Evolutionary conservation across 2,329 filamentous ascomycete genomes (phyloP).

Genomic region (Xylariaceae sp.): DNA sequence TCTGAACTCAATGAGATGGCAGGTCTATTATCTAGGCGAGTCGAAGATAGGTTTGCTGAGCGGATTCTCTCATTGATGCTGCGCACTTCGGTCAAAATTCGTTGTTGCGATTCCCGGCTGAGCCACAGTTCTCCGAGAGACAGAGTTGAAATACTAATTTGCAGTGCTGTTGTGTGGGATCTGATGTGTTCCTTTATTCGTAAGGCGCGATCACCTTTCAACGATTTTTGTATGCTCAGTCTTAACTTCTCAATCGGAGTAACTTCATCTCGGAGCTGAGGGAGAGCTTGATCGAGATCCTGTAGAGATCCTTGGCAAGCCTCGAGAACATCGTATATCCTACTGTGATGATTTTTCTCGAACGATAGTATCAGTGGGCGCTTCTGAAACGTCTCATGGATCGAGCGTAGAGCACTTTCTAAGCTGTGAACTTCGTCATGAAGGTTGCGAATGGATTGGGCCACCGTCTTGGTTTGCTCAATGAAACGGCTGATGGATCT

Average conservation of each 20-base stretch:
- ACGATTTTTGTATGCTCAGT: conserved; percentile 16
- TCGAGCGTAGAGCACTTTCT: conserved; percentile 13
- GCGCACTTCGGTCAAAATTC: conserved; percentile 24
- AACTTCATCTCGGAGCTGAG: conserved; percentile 17
- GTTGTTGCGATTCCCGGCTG: conserved; percentile 25
- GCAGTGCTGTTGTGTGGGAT: conserved; percentile 25
- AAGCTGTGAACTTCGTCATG: conserved; percentile 22
- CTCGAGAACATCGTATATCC: conserved; percentile 22
- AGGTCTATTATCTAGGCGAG: conserved; percentile 2
- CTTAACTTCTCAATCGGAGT: conserved; percentile 17
- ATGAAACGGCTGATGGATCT: conserved; percentile 23
- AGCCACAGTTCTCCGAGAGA: conserved; percentile 23
- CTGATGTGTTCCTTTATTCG: conserved; percentile 22
- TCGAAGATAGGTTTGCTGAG: conserved; percentile 15
- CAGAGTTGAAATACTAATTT: conserved; percentile 27
- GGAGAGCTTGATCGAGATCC: conserved; percentile 19
- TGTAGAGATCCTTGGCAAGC: conserved; percentile 22
- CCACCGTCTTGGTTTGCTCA: conserved; percentile 15
- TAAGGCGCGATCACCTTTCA: conserved; percentile 22
- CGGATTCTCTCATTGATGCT: conserved; percentile 23
- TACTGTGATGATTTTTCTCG: conserved; percentile 24
- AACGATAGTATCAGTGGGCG: conserved; percentile 18
- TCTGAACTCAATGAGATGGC: too few relatives aligned
- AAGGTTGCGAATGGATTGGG: conserved; percentile 20
- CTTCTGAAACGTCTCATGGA: conserved; percentile 18